Evolutionary conservation across 202 grass and related monocot species (phyloP).

Genomic region (Dendrocalamus latiflorus): DNA sequence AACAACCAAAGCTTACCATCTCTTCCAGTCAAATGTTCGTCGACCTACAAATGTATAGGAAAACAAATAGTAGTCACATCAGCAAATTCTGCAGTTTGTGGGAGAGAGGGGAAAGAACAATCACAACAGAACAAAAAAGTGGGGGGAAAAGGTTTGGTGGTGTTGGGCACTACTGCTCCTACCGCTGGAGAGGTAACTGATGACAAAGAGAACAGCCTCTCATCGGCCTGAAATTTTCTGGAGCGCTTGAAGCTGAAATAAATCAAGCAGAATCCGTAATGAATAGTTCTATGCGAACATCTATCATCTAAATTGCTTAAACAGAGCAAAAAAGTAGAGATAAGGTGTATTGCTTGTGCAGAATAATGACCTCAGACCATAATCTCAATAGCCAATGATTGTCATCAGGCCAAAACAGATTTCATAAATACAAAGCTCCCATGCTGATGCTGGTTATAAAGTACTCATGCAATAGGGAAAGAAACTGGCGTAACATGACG

Average conservation of each 20-base stretch:
- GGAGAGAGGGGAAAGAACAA: neutral
- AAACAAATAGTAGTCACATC: neutral
- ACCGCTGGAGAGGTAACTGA: conserved; percentile 94
- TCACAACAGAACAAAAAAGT: neutral
- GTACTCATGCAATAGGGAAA: neutral
- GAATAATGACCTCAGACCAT: neutral
- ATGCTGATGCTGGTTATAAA: neutral
- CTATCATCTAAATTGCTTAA: neutral
- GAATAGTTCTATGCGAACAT: conserved; percentile 5
- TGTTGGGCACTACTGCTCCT: neutral
- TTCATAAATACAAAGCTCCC: neutral
- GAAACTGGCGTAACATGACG: neutral
- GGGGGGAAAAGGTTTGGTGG: neutral
- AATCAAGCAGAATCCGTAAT: conserved; percentile 15
- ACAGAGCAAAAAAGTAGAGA: neutral
- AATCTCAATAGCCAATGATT: conserved; percentile 7
- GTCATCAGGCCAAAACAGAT: neutral
- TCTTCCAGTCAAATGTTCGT: conserved; percentile 65
- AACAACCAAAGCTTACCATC: conserved; percentile 44
- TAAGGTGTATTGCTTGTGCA: neutral
- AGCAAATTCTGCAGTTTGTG: neutral
- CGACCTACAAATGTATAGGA: conserved; percentile 35
- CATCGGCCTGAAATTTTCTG: conserved; percentile 93
- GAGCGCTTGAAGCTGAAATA: conserved; percentile 84
- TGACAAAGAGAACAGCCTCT: conserved; percentile 88